phyloP scores from a whole-genome alignment of 2,329 filamentous ascomycete species.

The Neonectria faginata region DNA sequence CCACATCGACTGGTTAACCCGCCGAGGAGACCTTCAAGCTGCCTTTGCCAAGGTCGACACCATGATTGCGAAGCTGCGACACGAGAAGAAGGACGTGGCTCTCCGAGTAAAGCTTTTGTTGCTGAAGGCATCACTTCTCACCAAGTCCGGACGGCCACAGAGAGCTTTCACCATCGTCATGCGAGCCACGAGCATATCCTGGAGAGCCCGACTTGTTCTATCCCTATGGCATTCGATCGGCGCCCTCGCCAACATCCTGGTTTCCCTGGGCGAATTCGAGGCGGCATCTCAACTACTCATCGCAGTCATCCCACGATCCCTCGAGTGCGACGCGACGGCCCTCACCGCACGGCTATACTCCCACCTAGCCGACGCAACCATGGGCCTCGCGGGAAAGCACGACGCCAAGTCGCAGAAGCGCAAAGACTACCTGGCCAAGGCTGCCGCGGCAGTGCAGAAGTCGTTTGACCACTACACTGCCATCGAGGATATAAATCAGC shows the following conservation, averaged over 20 bases:
- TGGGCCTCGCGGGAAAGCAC: constrained; percentile 76
- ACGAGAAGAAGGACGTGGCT: constrained; percentile 66
- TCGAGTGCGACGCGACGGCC: constrained; percentile 75
- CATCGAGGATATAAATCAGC: constrained; percentile 73
- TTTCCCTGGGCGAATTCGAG: constrained; percentile 76
- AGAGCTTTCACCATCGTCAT: constrained; percentile 82
- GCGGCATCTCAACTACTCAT: constrained; percentile 74
- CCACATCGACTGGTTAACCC: constrained; percentile 64
- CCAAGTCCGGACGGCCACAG: constrained; percentile 74
- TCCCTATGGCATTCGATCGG: constrained; percentile 80
- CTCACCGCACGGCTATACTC: constrained; percentile 76
- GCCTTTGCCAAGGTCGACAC: constrained; percentile 62
- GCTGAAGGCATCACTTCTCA: constrained; percentile 77
- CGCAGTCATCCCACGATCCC: constrained; percentile 78
- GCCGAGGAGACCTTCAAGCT: constrained; percentile 59
- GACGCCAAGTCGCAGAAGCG: constrained; percentile 57
- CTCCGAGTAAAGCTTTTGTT: constrained; percentile 78
- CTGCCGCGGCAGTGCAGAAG: constrained; percentile 70
- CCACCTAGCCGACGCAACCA: constrained; percentile 78
- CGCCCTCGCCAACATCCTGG: constrained; percentile 74
- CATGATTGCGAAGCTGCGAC: constrained; percentile 56
- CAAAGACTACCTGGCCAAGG: constrained; percentile 68
- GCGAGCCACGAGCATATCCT: constrained; percentile 79
- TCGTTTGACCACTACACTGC: constrained; percentile 73
- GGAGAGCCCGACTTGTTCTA: constrained; percentile 75